Evolutionary conservation across 805 yeast genomes (phyloP).

Genomic region (Metschnikowia matae): DNA sequence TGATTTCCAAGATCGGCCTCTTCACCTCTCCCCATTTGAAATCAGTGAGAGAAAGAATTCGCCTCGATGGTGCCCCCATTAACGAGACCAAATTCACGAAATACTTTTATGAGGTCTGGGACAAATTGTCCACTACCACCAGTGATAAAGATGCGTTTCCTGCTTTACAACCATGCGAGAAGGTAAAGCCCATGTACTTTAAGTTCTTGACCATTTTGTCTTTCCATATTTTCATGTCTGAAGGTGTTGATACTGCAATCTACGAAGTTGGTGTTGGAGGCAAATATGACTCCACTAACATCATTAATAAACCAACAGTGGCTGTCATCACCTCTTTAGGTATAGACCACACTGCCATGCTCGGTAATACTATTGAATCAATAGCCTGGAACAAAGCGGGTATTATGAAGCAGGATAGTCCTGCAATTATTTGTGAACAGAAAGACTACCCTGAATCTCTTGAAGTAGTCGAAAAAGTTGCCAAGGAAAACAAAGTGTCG

Average conservation of each 20-base stretch:
- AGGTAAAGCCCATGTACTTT: slow-evolving; percentile 87
- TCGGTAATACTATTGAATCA: slow-evolving; percentile 82
- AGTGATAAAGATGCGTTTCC: slow-evolving; percentile 63
- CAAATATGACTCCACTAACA: slow-evolving; percentile 92
- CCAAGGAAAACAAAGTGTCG: slow-evolving; percentile 52
- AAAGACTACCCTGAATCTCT: slow-evolving; percentile 49
- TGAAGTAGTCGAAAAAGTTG: slow-evolving; percentile 58
- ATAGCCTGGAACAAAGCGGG: slow-evolving; percentile 98
- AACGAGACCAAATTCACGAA: slow-evolving; percentile 72
- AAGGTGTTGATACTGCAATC: slow-evolving; percentile 89
- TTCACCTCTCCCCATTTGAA: slow-evolving; percentile 95
- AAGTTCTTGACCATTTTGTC: slow-evolving; percentile 84
- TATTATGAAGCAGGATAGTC: slow-evolving; percentile 65
- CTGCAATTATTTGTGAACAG: slow-evolving; percentile 64
- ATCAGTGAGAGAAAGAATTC: slow-evolving; percentile 86
- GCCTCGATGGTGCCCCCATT: slow-evolving; percentile 83
- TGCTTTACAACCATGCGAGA: slow-evolving; percentile 56
- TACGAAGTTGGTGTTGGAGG: slow-evolving; percentile 99
- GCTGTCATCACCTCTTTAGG: slow-evolving; percentile 87
- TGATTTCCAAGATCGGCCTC: slow-evolving; percentile 70
- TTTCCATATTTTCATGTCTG: slow-evolving; percentile 83
- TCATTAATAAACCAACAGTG: slow-evolving; percentile 71
- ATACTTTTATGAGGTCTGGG: slow-evolving; percentile 95
- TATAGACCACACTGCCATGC: slow-evolving; percentile 82
- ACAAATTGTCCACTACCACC: slow-evolving; percentile 54